Base-by-base conservation (phyloP, 164 flowering plant species). In the Vitis labrusca region DNA sequence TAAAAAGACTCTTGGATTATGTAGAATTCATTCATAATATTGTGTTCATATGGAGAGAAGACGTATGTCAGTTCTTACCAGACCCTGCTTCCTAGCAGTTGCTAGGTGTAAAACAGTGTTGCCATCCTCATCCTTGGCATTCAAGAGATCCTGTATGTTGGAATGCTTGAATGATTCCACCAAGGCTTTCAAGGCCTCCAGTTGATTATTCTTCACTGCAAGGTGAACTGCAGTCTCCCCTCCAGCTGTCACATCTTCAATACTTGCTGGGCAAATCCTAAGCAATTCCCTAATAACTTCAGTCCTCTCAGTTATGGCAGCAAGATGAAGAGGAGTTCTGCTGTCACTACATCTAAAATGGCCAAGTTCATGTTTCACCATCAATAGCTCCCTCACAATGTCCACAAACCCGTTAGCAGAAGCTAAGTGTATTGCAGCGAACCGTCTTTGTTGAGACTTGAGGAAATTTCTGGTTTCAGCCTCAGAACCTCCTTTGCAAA, bases 171-270 rank as follows among this genome's bases (percentile, higher is more conserved):
- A 2, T 49, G 10, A 3, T 14, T 70, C 61, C 37, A 70, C 14
- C 67, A 70, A 62, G 7, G 12, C 9, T 9, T 2, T 47, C 9
- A 70, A 5, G 13, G 62, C 61, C 2, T 54, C 55, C 19, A 37
- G 13, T 8, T 63, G 65, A 53, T 55, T 53, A n/a, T 13, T 37
- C 27, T 70, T 63, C 9, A 55, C 66, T 23, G 73, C 67, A 10
- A 70, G 50, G 12, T 70, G 67, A 62, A 70, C 54, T 0, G 47
- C 73, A 19, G 73, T 70, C 17, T 70, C 67, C 1, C 67, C 55
- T 9, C 10, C 0, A 0, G 1, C 19, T 0, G 73, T 55, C 48
- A 62, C 54, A 1, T 70, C 67, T 3, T 11, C 14, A 3, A 62
- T 1, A 12, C 44, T 3, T 8, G 63, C 30, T 7, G 60, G 66